A percentile compares a stretch with the other conserved stretches of the same genome.
Conservation (phyloP, 2,329 filamentous ascomycete genomes). For the Ceratocystis variospora region DNA sequence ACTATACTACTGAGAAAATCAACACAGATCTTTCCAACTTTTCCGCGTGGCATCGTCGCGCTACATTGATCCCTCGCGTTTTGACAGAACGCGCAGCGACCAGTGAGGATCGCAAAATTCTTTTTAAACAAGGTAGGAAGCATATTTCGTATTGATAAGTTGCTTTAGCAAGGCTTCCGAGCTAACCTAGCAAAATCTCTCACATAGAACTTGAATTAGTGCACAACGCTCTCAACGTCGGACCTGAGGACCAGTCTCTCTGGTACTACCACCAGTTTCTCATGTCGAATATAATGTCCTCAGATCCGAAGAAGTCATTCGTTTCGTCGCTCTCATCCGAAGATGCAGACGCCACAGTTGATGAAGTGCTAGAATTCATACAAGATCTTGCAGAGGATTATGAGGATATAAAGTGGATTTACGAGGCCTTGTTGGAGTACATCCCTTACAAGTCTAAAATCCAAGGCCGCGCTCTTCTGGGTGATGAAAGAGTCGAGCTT, state of each 20-base stretch:
- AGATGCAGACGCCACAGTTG: conserved; percentile 53
- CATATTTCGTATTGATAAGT: not conserved
- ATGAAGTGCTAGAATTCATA: conserved; percentile 59
- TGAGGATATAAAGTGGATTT: conserved; percentile 61
- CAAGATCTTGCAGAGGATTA: conserved; percentile 50
- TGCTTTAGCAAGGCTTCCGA: no score
- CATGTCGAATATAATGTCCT: conserved; percentile 51
- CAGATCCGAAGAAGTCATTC: conserved; percentile 41
- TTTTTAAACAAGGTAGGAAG: conserved; percentile 55
- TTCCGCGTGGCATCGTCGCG: conserved; percentile 89
- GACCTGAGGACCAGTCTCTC: conserved; percentile 85
- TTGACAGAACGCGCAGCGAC: conserved; percentile 56
- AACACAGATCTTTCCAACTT: conserved; percentile 80
- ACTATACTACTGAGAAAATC: conserved; percentile 85
- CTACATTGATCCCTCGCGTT: conserved; percentile 65
- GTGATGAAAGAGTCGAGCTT: conserved; percentile 34
- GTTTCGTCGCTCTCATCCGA: conserved; percentile 46
- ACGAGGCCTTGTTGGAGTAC: conserved; percentile 71
- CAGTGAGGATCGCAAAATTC: conserved; percentile 45
- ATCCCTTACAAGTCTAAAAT: conserved; percentile 45
- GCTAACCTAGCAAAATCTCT: conserved; percentile 2
- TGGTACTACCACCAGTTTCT: conserved; percentile 96
- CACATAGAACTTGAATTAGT: conserved; percentile 57
- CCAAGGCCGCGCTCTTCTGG: conserved; percentile 30
- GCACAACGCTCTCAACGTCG: conserved; percentile 66